A percentile compares a stretch with the other conserved stretches of the same genome.
Conservation (phyloP, 1,139 yeast species). For the Spathaspora sp. region DNA sequence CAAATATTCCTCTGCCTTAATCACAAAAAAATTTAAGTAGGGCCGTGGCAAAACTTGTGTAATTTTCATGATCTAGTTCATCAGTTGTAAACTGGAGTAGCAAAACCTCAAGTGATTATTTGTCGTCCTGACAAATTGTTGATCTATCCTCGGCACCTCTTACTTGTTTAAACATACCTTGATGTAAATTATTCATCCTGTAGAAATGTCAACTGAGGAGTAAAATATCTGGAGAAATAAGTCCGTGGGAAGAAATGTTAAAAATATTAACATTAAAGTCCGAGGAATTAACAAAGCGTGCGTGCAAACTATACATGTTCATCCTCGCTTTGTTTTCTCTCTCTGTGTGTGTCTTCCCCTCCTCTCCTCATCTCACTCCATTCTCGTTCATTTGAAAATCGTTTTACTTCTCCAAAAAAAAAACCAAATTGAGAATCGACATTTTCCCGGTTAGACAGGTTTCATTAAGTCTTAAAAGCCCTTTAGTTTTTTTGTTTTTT, state of each 20-base stretch:
- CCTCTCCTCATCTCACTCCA: not conserved
- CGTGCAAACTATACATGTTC: too few relatives aligned
- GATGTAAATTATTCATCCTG: too few relatives aligned
- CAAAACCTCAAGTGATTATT: not conserved
- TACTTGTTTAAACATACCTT: too few relatives aligned
- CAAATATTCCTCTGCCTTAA: not conserved
- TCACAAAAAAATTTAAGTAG: not conserved
- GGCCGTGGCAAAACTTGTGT: not conserved
- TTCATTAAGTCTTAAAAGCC: not conserved
- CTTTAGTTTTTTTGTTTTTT: not conserved
- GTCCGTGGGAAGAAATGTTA: not conserved
- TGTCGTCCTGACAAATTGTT: not conserved
- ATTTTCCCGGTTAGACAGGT: slow-evolving; percentile 1
- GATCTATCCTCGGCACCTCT: too few relatives aligned
- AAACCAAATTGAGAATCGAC: not conserved
- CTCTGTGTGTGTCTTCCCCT: not conserved
- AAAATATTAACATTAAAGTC: not conserved
- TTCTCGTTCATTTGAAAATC: not conserved
- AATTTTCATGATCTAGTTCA: not conserved
- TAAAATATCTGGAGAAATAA: not conserved
- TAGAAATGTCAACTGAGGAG: too few relatives aligned
- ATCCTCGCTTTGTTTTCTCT: too few relatives aligned
- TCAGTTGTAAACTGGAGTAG: not conserved
- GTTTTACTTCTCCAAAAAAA: not conserved
- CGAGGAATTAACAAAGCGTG: not conserved